phyloP scores from a whole-genome alignment of 176 grass and related monocot species.

The Microstegium vimineum region DNA sequence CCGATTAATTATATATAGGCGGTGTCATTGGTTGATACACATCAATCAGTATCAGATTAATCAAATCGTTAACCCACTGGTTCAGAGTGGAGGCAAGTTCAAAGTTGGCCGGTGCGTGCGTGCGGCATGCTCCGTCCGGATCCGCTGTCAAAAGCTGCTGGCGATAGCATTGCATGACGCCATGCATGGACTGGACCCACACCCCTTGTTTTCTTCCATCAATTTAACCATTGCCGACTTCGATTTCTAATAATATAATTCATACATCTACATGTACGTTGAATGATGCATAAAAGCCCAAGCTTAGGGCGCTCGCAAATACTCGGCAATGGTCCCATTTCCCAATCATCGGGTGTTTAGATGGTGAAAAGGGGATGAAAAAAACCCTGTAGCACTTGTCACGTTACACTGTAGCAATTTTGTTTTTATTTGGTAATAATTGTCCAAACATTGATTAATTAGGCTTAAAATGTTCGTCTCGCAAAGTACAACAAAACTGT shows the following conservation, averaged over 20 bases:
- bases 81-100: not conserved
- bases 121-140: not conserved
- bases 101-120: not conserved
- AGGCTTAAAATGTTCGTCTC: too few species aligned
- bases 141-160: conserved; percentile 1
- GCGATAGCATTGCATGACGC: not conserved
- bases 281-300: not conserved
- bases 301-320: not conserved
- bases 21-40: not conserved
- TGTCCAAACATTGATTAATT: too few species aligned
- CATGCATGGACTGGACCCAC: not conserved
- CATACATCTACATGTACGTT: not conserved
- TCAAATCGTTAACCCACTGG: conserved; percentile 7
- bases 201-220: not conserved
- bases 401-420: too few species aligned
- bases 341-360: too few species aligned
- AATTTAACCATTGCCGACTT: not conserved
- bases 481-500: too few species aligned
- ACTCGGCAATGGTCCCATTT: not conserved
- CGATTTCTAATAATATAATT: not conserved
- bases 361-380: too few species aligned
- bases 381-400: too few species aligned
- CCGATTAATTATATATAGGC: not conserved
- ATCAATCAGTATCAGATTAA: not conserved
- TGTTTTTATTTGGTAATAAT: too few species aligned